These are phyloP conservation scores for Vigna nakashimae DNA, from an alignment of 306 rosid species.

Conservation along the genomic window DNA sequence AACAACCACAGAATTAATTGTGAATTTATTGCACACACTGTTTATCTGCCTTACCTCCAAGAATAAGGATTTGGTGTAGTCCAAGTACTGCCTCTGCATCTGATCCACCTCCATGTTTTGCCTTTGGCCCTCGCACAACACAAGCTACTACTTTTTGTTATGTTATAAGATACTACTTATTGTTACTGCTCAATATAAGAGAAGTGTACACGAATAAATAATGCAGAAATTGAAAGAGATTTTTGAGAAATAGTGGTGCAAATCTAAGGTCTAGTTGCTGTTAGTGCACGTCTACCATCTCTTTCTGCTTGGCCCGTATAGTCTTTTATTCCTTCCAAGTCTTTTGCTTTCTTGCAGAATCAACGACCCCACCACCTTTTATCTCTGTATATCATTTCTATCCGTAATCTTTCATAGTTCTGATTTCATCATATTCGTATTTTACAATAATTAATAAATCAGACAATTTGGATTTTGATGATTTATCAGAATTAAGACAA, in stretches of 20 bases:
- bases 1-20: slow-evolving; percentile 10
- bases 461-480: no score
- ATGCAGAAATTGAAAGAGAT: slow-evolving; percentile 3
- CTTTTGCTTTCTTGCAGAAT: slow-evolving; percentile 8
- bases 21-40: background rate
- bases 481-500: background rate
- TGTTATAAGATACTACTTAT: background rate
- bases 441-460: no score
- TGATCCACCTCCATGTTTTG: slow-evolving; percentile 27
- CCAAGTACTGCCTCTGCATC: slow-evolving; percentile 21
- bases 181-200: slow-evolving; percentile 1
- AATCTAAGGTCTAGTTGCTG: slow-evolving; percentile 3
- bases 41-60: slow-evolving; percentile 9
- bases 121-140: background rate
- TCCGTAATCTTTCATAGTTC: background rate
- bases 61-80: slow-evolving; percentile 19
- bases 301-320: background rate
- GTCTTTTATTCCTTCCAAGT: background rate
- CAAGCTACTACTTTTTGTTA: slow-evolving; percentile 16
- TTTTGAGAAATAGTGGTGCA: slow-evolving; percentile 21
- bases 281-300: slow-evolving; percentile 3
- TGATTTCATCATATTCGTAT: background rate
- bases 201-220: background rate
- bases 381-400: background rate
- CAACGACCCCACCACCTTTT: background rate